These are phyloP conservation scores for Crepidotus variabilis DNA, from an alignment of 768 basidiomycete genomes.

Conservation along the genomic window DNA sequence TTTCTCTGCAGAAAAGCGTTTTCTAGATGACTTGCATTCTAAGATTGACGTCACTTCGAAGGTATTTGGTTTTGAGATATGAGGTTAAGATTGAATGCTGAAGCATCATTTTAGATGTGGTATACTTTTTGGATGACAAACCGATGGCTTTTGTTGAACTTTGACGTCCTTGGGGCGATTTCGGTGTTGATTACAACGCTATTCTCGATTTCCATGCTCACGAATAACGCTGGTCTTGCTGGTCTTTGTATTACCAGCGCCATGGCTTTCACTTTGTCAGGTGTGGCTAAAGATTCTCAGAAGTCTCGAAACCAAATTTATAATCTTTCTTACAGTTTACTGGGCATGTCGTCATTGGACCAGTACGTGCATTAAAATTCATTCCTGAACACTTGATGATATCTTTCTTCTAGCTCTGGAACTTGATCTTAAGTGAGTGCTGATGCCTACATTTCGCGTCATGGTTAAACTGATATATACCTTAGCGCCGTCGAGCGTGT, in stretches of 20 bases:
- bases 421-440: slow-evolving; percentile 67
- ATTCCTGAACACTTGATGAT: neutral
- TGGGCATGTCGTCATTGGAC: slow-evolving; percentile 54
- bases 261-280: slow-evolving; percentile 45
- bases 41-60: slow-evolving; percentile 79
- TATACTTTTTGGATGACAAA: slow-evolving; percentile 90
- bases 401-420: slow-evolving; percentile 54
- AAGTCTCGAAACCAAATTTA: neutral
- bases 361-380: slow-evolving; percentile 19
- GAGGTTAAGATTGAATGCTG: too few species aligned
- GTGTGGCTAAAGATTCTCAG: slow-evolving; percentile 22
- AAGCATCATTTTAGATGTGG: slow-evolving; percentile 59
- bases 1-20: slow-evolving; percentile 76
- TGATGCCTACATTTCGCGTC: neutral
- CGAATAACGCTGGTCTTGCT: slow-evolving; percentile 55
- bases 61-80: slow-evolving; percentile 27
- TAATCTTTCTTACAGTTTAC: slow-evolving; percentile 29
- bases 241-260: slow-evolving; percentile 75
- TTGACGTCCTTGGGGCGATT: slow-evolving; percentile 72
- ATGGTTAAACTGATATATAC: slow-evolving; percentile 6
- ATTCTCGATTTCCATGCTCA: slow-evolving; percentile 63
- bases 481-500: slow-evolving; percentile 84
- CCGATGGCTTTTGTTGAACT: slow-evolving; percentile 80
- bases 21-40: slow-evolving; percentile 68
- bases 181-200: slow-evolving; percentile 74